These are phyloP conservation scores for Ceratobasidium sp. DNA, from an alignment of 1,284 basidiomycete species.

Conservation along the genomic window DNA sequence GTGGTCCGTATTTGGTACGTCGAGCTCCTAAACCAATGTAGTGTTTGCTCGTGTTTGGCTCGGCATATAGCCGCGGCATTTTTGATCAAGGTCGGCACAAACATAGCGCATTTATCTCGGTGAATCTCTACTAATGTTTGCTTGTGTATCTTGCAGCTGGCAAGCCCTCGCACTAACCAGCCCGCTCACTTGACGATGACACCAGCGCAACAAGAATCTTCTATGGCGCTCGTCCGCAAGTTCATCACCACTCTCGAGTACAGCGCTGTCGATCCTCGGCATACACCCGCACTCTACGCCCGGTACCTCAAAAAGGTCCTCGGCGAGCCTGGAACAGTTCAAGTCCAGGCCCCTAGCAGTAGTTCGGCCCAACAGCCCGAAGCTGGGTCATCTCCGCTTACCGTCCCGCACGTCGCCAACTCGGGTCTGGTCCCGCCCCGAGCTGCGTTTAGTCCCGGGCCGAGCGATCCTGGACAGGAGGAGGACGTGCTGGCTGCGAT, in stretches of 20 bases:
- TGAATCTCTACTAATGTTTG: not conserved
- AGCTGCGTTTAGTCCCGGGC: slow-evolving; percentile 10
- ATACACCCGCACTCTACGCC: slow-evolving; percentile 35
- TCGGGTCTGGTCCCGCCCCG: slow-evolving; percentile 3
- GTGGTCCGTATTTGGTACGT: slow-evolving; percentile 86
- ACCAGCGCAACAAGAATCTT: slow-evolving; percentile 17
- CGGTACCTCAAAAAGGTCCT: slow-evolving; percentile 25
- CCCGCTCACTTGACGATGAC: slow-evolving; percentile 34
- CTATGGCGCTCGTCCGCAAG: slow-evolving; percentile 20
- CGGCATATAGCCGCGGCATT: slow-evolving; percentile 35
- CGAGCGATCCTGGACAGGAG: slow-evolving; percentile 6
- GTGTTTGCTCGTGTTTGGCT: not conserved
- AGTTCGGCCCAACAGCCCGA: not conserved
- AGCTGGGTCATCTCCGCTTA: not conserved
- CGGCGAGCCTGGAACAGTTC: slow-evolving; percentile 14
- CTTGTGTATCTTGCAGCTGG: not conserved
- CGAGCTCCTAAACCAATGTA: slow-evolving; percentile 59
- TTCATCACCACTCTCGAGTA: slow-evolving; percentile 26
- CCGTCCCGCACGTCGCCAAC: not conserved
- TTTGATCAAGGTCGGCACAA: slow-evolving; percentile 36
- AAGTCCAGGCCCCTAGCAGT: not conserved
- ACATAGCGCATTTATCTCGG: not conserved
- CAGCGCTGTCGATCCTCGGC: slow-evolving; percentile 31
- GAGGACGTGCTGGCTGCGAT: slow-evolving; percentile 34
- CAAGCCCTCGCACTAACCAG: slow-evolving; percentile 18